A percentile compares a stretch with the other conserved stretches of the same genome.
Evolutionary conservation across 805 yeast species (phyloP).

Genomic region (Saccharomycopsis sp.): DNA sequence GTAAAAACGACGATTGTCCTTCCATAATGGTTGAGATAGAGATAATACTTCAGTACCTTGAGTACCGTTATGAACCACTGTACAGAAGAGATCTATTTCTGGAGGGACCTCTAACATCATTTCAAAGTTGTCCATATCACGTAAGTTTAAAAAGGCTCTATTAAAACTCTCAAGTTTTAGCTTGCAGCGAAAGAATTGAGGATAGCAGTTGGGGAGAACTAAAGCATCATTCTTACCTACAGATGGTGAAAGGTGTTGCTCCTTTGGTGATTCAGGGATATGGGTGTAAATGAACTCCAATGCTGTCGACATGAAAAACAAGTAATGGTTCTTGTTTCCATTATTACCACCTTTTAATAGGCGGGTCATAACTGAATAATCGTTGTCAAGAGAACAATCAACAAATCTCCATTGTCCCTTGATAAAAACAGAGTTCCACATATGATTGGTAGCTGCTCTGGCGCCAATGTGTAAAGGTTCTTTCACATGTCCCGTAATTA

Average conservation of each 20-base stretch:
- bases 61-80: conserved; percentile 42
- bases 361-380: conserved; percentile 45
- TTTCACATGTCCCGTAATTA: conserved; percentile 78
- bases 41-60: conserved; percentile 45
- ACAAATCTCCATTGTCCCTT: conserved; percentile 69
- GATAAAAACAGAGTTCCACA: conserved; percentile 78
- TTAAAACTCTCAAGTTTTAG: conserved; percentile 63
- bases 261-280: conserved; percentile 68
- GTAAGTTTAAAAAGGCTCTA: conserved; percentile 65
- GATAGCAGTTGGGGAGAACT: conserved; percentile 77
- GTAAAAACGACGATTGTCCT: conserved; percentile 54
- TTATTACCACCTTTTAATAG: conserved; percentile 28
- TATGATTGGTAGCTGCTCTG: conserved; percentile 57
- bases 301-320: conserved; percentile 78
- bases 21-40: conserved; percentile 75
- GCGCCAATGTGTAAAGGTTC: conserved; percentile 54
- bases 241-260: conserved; percentile 85
- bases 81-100: conserved; percentile 60
- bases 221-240: conserved; percentile 71
- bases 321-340: conserved; percentile 34
- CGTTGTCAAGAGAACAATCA: conserved; percentile 64
- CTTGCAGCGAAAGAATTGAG: conserved; percentile 60
- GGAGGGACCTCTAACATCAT: conserved; percentile 66
- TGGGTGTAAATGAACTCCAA: conserved; percentile 76
- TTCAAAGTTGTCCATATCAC: conserved; percentile 74